phyloP scores from a whole-genome alignment of 2,329 filamentous ascomycete genomes.

The Botrytis medusae region DNA sequence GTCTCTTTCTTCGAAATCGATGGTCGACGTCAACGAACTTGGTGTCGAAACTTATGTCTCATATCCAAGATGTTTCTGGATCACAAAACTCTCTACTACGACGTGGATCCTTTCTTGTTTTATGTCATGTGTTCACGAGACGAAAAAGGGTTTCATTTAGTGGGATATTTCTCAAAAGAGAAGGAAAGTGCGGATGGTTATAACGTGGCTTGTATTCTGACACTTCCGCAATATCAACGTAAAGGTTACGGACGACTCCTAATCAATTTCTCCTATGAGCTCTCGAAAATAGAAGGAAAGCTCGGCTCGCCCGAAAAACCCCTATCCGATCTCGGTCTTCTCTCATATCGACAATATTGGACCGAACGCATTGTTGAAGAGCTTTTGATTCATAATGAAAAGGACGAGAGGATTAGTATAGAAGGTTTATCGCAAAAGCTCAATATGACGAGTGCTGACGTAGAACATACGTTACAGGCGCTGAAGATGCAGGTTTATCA shows the following conservation, averaged over 20 bases:
- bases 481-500: constrained; percentile 94
- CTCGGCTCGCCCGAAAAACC: constrained; percentile 96
- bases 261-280: constrained; percentile 96
- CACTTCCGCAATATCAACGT: constrained; percentile 91
- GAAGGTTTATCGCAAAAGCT: constrained; percentile 77
- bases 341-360: constrained; percentile 98
- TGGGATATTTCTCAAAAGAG: constrained; percentile 99
- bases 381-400: constrained; percentile 69
- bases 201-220: constrained; percentile 97
- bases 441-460: constrained; percentile 96
- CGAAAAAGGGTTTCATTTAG: constrained; percentile 86
- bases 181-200: constrained; percentile 97
- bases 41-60: constrained; percentile 93
- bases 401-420: constrained; percentile 74
- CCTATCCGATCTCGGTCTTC: constrained; percentile 84
- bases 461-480: constrained; percentile 90
- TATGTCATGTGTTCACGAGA: constrained; percentile 94
- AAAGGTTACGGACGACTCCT: constrained; percentile 90
- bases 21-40: constrained; percentile 87
- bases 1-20: constrained; percentile 98
- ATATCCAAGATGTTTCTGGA: constrained; percentile 95
- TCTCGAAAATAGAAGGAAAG: constrained; percentile 92
- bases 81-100: constrained; percentile 98
- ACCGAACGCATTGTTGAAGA: constrained; percentile 90
- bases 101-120: constrained; percentile 98